These are phyloP conservation scores for Akanthomyces muscarius DNA, from an alignment of 2,329 filamentous ascomycete genomes.

Conservation along the genomic window DNA sequence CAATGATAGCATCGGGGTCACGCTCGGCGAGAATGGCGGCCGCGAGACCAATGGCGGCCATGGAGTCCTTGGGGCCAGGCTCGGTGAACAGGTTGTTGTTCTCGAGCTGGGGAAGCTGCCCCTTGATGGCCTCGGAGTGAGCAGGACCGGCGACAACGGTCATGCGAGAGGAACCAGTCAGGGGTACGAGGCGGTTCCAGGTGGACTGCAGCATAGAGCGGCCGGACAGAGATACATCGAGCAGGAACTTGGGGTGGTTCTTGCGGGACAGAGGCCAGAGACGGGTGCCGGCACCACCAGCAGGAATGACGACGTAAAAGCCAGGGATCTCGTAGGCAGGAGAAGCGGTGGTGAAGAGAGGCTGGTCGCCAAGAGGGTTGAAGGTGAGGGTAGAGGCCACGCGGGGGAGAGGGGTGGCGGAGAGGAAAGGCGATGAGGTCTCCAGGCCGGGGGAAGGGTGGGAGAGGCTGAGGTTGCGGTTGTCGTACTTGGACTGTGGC, in stretches of 20 bases:
- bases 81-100: constrained; percentile 25
- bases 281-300: constrained; percentile 27
- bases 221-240: constrained; percentile 26
- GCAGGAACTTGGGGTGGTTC: constrained; percentile 27
- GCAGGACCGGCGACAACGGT: constrained; percentile 26
- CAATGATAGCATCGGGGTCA: constrained; percentile 25
- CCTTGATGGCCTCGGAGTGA: constrained; percentile 25
- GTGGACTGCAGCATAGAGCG: constrained; percentile 27
- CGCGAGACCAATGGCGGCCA: constrained; percentile 27
- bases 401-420: constrained; percentile 17
- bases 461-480: constrained; percentile 12
- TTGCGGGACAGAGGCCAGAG: constrained; percentile 27
- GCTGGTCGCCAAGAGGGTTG: constrained; percentile 14
- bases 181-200: constrained; percentile 26
- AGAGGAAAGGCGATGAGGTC: constrained; percentile 17
- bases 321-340: constrained; percentile 25
- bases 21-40: constrained; percentile 25
- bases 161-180: constrained; percentile 25
- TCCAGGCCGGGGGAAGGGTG: constrained; percentile 13
- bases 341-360: constrained; percentile 18
- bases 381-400: constrained; percentile 17
- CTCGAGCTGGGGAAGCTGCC: constrained; percentile 24
- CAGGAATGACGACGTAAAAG: constrained; percentile 27
- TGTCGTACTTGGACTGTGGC: constrained; percentile 6
- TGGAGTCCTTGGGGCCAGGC: constrained; percentile 27